Conservation (phyloP, 768 basidiomycete species). For the Boletus subparvulus region DNA sequence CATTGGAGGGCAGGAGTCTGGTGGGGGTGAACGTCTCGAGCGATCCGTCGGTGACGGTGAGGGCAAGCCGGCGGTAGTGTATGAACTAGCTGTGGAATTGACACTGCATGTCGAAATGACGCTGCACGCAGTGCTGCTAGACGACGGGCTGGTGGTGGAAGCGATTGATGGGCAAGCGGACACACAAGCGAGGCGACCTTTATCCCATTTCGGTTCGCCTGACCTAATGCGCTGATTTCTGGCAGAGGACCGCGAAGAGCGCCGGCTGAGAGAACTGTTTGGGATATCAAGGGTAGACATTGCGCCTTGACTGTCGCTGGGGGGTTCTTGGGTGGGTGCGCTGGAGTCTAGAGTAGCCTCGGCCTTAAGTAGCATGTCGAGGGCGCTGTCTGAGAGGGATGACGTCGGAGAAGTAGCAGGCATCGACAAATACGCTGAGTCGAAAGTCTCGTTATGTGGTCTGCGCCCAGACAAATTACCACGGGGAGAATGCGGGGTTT, state of each 20-base stretch:
- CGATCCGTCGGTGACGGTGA: slow-evolving; percentile 32
- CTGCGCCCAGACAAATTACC: slow-evolving; percentile 23
- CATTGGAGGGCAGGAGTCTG: slow-evolving; percentile 44
- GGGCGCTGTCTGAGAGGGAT: slow-evolving; percentile 31
- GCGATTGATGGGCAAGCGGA: slow-evolving; percentile 30
- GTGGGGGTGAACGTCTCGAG: slow-evolving; percentile 31
- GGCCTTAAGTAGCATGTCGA: slow-evolving; percentile 35
- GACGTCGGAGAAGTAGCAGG: slow-evolving; percentile 30
- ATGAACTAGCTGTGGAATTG: slow-evolving; percentile 7
- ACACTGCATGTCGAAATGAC: slow-evolving; percentile 24
- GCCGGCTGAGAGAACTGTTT: slow-evolving; percentile 26
- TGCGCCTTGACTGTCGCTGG: slow-evolving; percentile 14
- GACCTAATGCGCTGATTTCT: slow-evolving; percentile 26
- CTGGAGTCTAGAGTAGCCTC: slow-evolving; percentile 23
- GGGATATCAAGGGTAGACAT: slow-evolving; percentile 30
- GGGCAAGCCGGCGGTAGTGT: slow-evolving; percentile 10
- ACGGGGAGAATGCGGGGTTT: slow-evolving; percentile 30
- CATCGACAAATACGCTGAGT: slow-evolving; percentile 24
- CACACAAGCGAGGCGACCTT: slow-evolving; percentile 29
- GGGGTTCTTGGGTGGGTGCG: slow-evolving; percentile 17
- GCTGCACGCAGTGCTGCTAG: slow-evolving; percentile 25
- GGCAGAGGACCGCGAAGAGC: slow-evolving; percentile 31
- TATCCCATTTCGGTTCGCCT: slow-evolving; percentile 30
- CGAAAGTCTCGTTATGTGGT: slow-evolving; percentile 24
- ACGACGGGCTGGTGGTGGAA: slow-evolving; percentile 21